Evolutionary conservation across 2,329 filamentous ascomycete genomes (phyloP).

Genomic region (Ophiostoma piceae): DNA sequence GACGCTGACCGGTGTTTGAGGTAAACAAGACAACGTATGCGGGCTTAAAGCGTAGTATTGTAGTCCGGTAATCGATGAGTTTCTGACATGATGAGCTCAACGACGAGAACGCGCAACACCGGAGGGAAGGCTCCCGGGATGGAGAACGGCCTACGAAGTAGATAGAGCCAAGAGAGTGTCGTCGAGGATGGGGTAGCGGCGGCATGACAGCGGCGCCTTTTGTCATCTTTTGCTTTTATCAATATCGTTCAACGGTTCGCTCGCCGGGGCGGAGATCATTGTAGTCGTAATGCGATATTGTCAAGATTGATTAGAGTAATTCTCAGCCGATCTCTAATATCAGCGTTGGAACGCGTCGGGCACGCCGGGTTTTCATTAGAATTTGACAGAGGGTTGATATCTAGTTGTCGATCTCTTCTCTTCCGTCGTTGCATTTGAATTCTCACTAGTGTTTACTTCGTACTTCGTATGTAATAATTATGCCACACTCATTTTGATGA

Average conservation of each 20-base stretch:
- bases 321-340: neutral
- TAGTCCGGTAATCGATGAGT: neutral
- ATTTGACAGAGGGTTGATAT: neutral
- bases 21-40: neutral
- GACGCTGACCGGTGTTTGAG: neutral
- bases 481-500: neutral
- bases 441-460: neutral
- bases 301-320: neutral
- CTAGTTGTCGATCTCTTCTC: neutral
- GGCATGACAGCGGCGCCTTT: slow-evolving; percentile 1
- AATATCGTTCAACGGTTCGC: neutral
- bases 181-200: neutral
- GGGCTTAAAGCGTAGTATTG: neutral
- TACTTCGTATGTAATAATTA: neutral
- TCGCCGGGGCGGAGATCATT: neutral
- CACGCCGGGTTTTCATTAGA: neutral
- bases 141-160: neutral
- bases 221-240: neutral
- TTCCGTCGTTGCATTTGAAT: neutral
- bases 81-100: neutral
- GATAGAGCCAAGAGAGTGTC: neutral
- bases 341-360: slow-evolving; percentile 10
- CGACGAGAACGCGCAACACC: neutral
- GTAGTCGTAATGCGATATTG: neutral
- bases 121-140: neutral